Evolutionary conservation across 768 basidiomycete species (phyloP), one percentile per base, ranked within the genome.

Genomic region (Pilatotrama ljubarskyi): DNA sequence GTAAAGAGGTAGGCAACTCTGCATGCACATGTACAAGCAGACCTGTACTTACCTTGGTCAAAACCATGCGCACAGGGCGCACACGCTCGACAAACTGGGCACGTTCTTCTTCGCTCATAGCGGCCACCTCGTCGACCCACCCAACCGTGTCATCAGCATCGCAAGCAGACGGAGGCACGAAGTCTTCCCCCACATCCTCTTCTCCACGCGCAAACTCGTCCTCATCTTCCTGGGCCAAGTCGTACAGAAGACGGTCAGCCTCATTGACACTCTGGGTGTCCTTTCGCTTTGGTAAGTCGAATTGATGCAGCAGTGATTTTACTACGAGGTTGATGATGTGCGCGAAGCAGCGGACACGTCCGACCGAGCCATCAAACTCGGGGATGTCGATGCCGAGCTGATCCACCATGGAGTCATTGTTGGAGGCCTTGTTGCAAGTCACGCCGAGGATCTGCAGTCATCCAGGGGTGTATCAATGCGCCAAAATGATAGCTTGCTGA

Each of bases 251-350:
- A 4, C 13, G 4, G 29, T 20, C 49, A 6, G 15, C 49, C 10
- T 36, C 36, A 5, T 51, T 58, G 1, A 13, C 15, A 4, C 4
- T n/a, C 40, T 41, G 18, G 2, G 14, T 25, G 15, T 4, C 17
- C 42, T 43, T 22, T 5, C 15, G 15, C 42, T 43, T 43, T 11
- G 42, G 29, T 24, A 50, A 29, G 29, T 59, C 50, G n/a, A 59
- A 59, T 18, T 51, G 58, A 4, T 40, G 40, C 18, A 64, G 35
- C 0, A 57, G n/a, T 0, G 37, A 7, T 22, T 66, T 66, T 1
- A 55, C 65, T 4, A 66, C 40, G 1, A 69, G 63, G 41, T 68
- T 65, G 20, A 66, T 15, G 4, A 58, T 62, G 25, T 69, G 68
- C 7, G 41, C 29, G 50, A 67, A 67, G 55, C 68, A 69, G 10